These are phyloP conservation scores for Apiospora hydei DNA, from an alignment of 2,329 filamentous ascomycete genomes.

Conservation along the genomic window DNA sequence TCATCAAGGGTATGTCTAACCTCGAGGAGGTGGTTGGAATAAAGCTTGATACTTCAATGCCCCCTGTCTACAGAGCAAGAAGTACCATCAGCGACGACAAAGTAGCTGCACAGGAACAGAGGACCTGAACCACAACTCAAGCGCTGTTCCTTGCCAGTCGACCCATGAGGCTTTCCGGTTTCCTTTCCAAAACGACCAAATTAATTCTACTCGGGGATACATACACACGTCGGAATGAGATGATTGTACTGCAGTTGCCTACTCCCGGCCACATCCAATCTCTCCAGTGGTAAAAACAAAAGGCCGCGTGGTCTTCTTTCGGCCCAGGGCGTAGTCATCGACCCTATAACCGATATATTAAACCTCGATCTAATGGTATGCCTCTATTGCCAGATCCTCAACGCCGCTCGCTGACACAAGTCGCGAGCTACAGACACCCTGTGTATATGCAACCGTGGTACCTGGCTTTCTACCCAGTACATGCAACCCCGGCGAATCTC, in stretches of 20 bases:
- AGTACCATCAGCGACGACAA: neutral
- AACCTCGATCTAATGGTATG: neutral
- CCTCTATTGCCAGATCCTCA: neutral
- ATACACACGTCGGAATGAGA: neutral
- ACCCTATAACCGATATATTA: neutral
- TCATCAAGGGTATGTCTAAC: neutral
- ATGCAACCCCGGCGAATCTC: neutral
- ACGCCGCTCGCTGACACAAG: neutral
- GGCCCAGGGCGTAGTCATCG: neutral
- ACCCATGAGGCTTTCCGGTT: neutral
- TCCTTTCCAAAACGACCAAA: neutral
- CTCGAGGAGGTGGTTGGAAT: neutral
- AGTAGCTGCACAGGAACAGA: neutral
- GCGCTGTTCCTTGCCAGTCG: neutral
- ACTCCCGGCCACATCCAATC: neutral
- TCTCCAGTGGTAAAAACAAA: neutral
- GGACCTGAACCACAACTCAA: neutral
- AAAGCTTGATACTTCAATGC: neutral
- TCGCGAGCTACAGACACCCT: constrained; percentile 7
- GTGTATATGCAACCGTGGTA: constrained; percentile 2
- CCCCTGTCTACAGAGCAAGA: neutral
- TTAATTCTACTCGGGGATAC: neutral
- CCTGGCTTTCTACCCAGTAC: neutral
- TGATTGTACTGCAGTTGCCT: neutral
- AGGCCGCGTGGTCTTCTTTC: neutral